Conservation (phyloP, 2,329 filamentous ascomycete genomes). For the Penicillium sp. region DNA sequence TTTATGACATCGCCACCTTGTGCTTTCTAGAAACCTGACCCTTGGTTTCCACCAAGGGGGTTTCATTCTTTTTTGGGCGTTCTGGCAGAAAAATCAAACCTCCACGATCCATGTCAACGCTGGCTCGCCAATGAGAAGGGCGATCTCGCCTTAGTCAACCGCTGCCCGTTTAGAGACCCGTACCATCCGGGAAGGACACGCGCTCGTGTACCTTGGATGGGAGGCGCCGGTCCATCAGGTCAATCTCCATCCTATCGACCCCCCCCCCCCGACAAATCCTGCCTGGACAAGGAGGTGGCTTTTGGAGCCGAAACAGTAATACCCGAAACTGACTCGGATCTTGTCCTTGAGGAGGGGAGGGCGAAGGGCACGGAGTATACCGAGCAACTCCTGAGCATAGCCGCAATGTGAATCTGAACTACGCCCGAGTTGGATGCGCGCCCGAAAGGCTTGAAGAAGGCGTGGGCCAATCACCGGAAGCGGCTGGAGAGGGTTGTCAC, state of each 20-base stretch:
- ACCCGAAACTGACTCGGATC: neutral
- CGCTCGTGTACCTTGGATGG: constrained; percentile 17
- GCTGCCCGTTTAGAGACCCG: constrained; percentile 1
- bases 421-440: constrained; percentile 16
- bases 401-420: constrained; percentile 10
- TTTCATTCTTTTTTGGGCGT: too few relatives aligned
- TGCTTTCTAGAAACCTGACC: too few relatives aligned
- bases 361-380: constrained; percentile 7
- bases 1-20: constrained; percentile 13
- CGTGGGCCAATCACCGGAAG: neutral
- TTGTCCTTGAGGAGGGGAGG: constrained; percentile 7
- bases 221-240: constrained; percentile 11
- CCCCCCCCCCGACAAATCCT: neutral
- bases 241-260: constrained; percentile 15
- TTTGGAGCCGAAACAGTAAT: neutral
- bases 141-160: constrained; percentile 1
- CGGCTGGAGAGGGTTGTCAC: neutral
- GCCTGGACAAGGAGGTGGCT: neutral
- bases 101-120: neutral
- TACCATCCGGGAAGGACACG: neutral
- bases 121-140: neutral
- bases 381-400: constrained; percentile 3
- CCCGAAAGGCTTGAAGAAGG: constrained; percentile 12
- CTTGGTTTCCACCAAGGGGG: too few relatives aligned
- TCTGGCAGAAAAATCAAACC: neutral